Percentiles rank a stretch among this genome's conserved stretches.
phyloP scores from a whole-genome alignment of 345 rosid genomes.

The Punica granatum region DNA sequence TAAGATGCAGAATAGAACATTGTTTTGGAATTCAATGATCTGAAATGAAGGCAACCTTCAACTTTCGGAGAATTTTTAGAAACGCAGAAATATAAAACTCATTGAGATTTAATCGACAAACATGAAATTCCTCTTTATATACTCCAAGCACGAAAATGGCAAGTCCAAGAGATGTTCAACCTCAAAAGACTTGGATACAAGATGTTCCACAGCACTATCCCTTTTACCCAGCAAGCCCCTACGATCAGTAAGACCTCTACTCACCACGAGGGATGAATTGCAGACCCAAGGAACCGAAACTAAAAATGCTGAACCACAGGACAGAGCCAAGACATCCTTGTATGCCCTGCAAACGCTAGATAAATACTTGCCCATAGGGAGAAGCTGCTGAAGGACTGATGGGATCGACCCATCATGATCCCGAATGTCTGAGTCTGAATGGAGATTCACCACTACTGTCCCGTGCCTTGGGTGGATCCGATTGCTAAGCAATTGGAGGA shows the following conservation, averaged over 20 bases:
- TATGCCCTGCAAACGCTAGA: conserved; percentile 53
- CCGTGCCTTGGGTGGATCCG: conserved; percentile 67
- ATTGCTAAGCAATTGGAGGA: conserved; percentile 48
- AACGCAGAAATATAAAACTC: too few species aligned
- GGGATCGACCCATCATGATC: conserved; percentile 19
- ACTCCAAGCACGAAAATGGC: conserved; percentile 63
- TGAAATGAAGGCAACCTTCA: not conserved
- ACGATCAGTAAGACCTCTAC: conserved; percentile 36
- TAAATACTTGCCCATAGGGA: conserved; percentile 45
- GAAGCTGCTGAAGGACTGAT: conserved; percentile 23
- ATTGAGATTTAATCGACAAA: not conserved
- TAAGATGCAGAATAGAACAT: too few species aligned
- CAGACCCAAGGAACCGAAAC: conserved; percentile 76
- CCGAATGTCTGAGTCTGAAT: conserved; percentile 43
- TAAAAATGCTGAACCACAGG: conserved; percentile 39
- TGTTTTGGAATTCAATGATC: not conserved
- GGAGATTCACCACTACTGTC: conserved; percentile 83
- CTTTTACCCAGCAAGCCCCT: conserved; percentile 17
- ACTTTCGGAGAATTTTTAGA: not conserved
- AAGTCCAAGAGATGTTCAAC: conserved; percentile 44
- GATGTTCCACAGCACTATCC: conserved; percentile 26
- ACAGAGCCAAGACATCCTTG: conserved; percentile 34
- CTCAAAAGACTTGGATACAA: conserved; percentile 44
- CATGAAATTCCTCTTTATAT: conserved; percentile 38
- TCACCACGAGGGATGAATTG: conserved; percentile 62